phyloP scores from a whole-genome alignment of 345 rosid species.

The Leavenworthia alabamica region DNA sequence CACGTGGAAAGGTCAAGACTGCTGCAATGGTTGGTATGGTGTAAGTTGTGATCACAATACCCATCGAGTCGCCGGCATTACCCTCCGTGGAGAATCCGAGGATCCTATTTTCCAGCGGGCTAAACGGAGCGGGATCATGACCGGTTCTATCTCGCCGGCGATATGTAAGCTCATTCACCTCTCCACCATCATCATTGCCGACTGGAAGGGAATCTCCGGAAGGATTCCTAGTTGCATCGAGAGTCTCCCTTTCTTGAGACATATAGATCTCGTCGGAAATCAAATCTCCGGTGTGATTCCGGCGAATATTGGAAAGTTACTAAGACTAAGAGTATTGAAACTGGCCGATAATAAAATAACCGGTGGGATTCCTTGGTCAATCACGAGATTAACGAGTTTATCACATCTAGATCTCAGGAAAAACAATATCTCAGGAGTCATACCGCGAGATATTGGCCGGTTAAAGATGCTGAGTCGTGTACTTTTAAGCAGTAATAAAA shows the following conservation, averaged over 20 bases:
- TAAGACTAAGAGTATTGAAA: constrained; percentile 47
- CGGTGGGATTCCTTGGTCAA: constrained; percentile 51
- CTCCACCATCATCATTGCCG: constrained; percentile 50
- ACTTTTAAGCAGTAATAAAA: constrained; percentile 51
- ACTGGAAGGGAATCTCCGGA: constrained; percentile 77
- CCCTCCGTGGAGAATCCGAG: constrained; percentile 79
- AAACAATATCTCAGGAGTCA: constrained; percentile 51
- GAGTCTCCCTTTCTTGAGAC: constrained; percentile 44
- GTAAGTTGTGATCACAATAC: constrained; percentile 60
- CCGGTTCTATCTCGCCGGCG: constrained; percentile 59
- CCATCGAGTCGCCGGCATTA: constrained; percentile 52
- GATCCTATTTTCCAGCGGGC: constrained; percentile 66
- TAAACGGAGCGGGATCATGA: constrained; percentile 65
- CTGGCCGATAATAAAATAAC: constrained; percentile 61
- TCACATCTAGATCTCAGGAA: constrained; percentile 63
- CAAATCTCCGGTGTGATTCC: constrained; percentile 63
- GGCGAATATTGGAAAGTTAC: constrained; percentile 44
- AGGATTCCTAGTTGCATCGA: constrained; percentile 54
- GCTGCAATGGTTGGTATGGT: constrained; percentile 73
- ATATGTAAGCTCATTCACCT: constrained; percentile 56
- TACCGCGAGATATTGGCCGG: constrained; percentile 16
- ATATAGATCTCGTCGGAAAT: constrained; percentile 70
- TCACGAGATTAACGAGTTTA: constrained; percentile 45
- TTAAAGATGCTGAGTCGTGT: constrained; percentile 68
- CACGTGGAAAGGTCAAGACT: constrained; percentile 62